phyloP scores from a whole-genome alignment of 768 basidiomycete species.

The Kwoniella sp. region DNA sequence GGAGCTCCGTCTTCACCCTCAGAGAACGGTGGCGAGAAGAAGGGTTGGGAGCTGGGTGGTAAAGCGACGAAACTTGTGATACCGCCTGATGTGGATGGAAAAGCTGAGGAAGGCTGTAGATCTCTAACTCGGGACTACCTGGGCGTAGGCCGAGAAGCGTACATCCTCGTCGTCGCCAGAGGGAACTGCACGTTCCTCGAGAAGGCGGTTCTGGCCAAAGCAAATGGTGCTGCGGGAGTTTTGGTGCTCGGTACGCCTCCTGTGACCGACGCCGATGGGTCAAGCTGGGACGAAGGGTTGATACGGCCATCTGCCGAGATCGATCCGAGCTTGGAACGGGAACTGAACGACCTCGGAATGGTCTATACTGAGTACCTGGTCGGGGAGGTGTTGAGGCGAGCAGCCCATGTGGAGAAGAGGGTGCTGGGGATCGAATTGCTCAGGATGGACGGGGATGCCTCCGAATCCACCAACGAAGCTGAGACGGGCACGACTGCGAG shows the following conservation, averaged over 20 bases:
- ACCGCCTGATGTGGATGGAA: slow-evolving; percentile 1
- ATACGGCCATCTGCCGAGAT: slow-evolving; percentile 46
- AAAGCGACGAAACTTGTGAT: slow-evolving; percentile 10
- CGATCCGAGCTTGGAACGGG: slow-evolving; percentile 7
- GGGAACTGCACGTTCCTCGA: slow-evolving; percentile 87
- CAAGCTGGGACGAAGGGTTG: slow-evolving; percentile 27
- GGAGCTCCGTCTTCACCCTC: neutral
- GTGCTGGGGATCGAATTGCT: slow-evolving; percentile 16
- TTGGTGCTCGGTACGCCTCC: slow-evolving; percentile 63
- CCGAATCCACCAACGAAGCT: no score
- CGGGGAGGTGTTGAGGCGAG: slow-evolving; percentile 24
- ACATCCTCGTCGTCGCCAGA: slow-evolving; percentile 66
- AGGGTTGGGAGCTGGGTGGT: slow-evolving; percentile 21
- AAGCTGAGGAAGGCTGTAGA: slow-evolving; percentile 15
- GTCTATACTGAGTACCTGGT: slow-evolving; percentile 39
- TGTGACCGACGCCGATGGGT: neutral
- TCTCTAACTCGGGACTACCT: neutral
- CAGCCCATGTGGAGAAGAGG: slow-evolving; percentile 15
- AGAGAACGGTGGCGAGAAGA: neutral
- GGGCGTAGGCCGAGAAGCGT: slow-evolving; percentile 12
- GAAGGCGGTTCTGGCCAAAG: slow-evolving; percentile 72
- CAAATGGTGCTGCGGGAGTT: slow-evolving; percentile 75
- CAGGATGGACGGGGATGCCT: slow-evolving; percentile 22
- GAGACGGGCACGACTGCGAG: neutral
- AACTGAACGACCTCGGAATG: slow-evolving; percentile 37